Base-by-base conservation (phyloP, 352 stramenopile species). In the Globisporangium alternatum region DNA sequence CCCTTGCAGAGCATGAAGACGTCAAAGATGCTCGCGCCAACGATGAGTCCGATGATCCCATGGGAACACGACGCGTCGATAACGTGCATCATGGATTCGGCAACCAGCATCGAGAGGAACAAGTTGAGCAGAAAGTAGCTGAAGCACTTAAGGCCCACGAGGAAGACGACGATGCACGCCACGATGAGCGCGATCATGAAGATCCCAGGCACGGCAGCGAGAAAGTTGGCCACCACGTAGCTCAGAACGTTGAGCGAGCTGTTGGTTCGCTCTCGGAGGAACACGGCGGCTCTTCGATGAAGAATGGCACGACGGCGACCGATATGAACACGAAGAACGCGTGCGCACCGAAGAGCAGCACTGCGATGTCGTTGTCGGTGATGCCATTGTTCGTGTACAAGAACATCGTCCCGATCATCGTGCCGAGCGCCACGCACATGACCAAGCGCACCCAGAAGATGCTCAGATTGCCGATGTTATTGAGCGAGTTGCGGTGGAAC, bases 281-380 rank as follows among this genome's bases (percentile, higher is more conserved):
- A 88, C 47, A 97, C 91, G 5, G 76, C 78, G 58, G 76, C 60
- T 96, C 79, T 49, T 96, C 81, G 57, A 97, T 78, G 33, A 95
- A 77, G 47, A 88, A 87, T 2, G 91, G 91, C n/a, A 97, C 61
- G 3, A 81, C 82, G 3, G 90, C 90, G n/a, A 97, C 81, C 8
- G 76, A 91, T 89, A 97, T 98, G 72, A 96, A 97, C 30, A 95
- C 86, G 52, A 97, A 72, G 66, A 97, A 97, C 10, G 89, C 88
- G 52, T 94, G 84, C 7, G 93, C 80, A 74, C 93, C 97, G 70
- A 97, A 97, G 10, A 97, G 69, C 30, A 97, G 68, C 13, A 86
- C 76, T 12, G 87, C 76, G 47, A 86, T 75, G 0, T 69, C 65
- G 2, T 66, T 39, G n/a, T 66, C 68, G 3, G 72, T 72, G 52